Evolutionary conservation across 148 eudicot genomes (phyloP).

Genomic region (Bassia scoparia): DNA sequence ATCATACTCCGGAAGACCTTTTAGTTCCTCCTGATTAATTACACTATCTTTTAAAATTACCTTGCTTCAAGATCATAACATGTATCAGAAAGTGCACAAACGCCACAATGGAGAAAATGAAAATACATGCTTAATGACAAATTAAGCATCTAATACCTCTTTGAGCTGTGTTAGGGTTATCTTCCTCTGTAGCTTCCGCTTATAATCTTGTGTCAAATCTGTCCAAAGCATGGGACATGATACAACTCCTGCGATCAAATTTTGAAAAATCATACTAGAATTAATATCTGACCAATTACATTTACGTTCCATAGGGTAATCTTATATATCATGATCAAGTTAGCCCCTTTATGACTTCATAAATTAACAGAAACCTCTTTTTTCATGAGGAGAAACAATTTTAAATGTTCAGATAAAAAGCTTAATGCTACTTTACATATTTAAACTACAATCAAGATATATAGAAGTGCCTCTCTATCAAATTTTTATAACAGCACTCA

Average conservation of each 20-base stretch:
- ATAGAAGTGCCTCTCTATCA: too few species aligned
- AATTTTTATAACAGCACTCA: too few species aligned
- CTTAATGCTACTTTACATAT: too few species aligned
- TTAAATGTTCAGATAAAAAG: neutral
- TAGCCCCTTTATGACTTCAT: neutral
- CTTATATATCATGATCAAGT: neutral
- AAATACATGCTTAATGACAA: neutral
- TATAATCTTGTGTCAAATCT: conserved; percentile 93
- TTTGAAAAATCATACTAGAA: neutral
- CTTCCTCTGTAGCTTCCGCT: conserved; percentile 91
- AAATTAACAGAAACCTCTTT: neutral
- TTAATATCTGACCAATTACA: neutral
- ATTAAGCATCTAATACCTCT: conserved; percentile 47
- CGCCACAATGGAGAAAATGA: neutral
- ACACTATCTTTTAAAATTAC: neutral
- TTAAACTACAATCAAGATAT: too few species aligned
- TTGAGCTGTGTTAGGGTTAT: conserved; percentile 61
- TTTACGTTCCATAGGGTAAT: neutral
- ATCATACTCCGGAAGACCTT: neutral
- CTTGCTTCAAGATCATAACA: neutral
- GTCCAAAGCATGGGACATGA: conserved; percentile 91
- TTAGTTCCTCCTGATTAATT: neutral
- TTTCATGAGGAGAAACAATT: neutral
- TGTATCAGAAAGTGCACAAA: neutral
- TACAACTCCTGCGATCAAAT: conserved; percentile 70